Evolutionary conservation across 768 basidiomycete species (phyloP).

Genomic region (Nevesoporus exiguus): DNA sequence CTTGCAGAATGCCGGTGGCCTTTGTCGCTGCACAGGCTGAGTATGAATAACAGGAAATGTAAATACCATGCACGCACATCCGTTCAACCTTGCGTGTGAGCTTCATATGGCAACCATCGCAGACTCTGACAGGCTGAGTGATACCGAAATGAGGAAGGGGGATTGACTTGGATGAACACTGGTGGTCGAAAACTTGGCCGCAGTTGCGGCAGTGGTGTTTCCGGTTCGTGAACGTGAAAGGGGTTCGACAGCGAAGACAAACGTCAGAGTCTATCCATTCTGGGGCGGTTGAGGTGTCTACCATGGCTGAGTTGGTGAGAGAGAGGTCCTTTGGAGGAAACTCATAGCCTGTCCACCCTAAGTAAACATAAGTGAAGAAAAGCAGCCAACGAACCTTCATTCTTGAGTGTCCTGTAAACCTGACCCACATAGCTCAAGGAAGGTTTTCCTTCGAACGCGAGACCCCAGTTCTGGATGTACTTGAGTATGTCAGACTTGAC

Average conservation of each 20-base stretch:
- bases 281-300: slow-evolving; percentile 87
- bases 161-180: slow-evolving; percentile 82
- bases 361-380: not conserved
- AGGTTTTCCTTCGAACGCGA: slow-evolving; percentile 82
- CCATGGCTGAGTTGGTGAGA: slow-evolving; percentile 75
- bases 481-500: slow-evolving; percentile 79
- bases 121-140: slow-evolving; percentile 87
- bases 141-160: slow-evolving; percentile 93
- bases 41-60: not conserved
- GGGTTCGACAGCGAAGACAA: slow-evolving; percentile 86
- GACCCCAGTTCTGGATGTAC: slow-evolving; percentile 90
- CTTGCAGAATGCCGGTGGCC: slow-evolving; percentile 54
- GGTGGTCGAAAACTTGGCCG: slow-evolving; percentile 93
- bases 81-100: slow-evolving; percentile 62
- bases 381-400: slow-evolving; percentile 56
- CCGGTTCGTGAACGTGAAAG: slow-evolving; percentile 93
- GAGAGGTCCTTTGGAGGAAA: slow-evolving; percentile 81
- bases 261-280: slow-evolving; percentile 98
- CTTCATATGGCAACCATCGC: slow-evolving; percentile 86
- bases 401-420: slow-evolving; percentile 71
- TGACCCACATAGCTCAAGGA: slow-evolving; percentile 71
- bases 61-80: slow-evolving; percentile 36
- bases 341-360: slow-evolving; percentile 53
- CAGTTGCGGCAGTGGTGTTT: slow-evolving; percentile 99
- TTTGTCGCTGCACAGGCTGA: slow-evolving; percentile 35